phyloP scores from a whole-genome alignment of 306 rosid genomes.

The Malus asiatica region DNA sequence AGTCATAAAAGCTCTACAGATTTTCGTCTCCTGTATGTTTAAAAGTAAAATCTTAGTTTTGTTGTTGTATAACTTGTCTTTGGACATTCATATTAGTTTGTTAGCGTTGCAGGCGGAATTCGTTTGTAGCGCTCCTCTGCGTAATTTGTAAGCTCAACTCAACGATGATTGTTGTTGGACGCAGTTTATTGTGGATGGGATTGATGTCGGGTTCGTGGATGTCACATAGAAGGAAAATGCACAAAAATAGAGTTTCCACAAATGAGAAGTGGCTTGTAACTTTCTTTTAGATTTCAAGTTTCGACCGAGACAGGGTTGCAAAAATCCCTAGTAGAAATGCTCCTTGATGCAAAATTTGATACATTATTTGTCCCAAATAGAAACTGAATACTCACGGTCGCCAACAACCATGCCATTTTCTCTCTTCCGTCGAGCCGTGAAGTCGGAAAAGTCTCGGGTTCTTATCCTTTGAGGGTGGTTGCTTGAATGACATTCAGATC shows the following conservation, averaged over 20 bases:
- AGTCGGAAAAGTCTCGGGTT: too few species aligned
- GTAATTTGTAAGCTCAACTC: neutral
- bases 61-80: slow-evolving; percentile 3
- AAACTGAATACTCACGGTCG: too few species aligned
- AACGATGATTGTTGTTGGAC: neutral
- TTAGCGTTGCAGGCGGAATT: slow-evolving; percentile 4
- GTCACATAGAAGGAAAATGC: neutral
- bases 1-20: neutral
- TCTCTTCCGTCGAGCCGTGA: too few species aligned
- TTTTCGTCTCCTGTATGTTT: neutral
- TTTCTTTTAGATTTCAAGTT: neutral
- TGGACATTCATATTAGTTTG: slow-evolving; percentile 5
- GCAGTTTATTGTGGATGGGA: neutral
- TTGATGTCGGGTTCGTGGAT: neutral
- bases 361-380: too few species aligned
- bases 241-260: neutral
- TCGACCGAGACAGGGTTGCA: too few species aligned
- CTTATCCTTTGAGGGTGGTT: neutral
- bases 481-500: neutral
- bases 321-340: neutral
- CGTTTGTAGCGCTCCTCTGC: neutral
- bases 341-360: too few species aligned
- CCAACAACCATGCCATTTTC: too few species aligned
- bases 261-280: neutral
- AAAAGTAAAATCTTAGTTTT: slow-evolving; percentile 1